phyloP scores from a whole-genome alignment of 2,329 filamentous ascomycete species.

The Blastomyces percursus region DNA sequence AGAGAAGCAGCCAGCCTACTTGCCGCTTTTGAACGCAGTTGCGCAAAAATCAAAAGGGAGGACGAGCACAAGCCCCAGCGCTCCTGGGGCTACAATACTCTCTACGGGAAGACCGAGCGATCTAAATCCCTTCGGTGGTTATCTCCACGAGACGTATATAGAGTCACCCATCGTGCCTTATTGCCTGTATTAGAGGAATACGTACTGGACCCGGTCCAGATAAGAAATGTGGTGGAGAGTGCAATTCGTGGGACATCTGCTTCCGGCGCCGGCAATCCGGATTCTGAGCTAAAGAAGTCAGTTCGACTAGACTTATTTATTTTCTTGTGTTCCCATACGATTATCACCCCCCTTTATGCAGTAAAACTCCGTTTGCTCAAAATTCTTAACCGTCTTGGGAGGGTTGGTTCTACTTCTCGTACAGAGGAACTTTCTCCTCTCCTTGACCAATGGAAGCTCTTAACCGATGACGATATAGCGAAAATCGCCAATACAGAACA shows the following conservation, averaged over 20 bases:
- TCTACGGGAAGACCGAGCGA: conserved; percentile 52
- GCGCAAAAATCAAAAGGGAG: conserved; percentile 38
- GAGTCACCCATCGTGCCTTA: conserved; percentile 56
- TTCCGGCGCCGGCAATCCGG: conserved; percentile 23
- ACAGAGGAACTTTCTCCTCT: conserved; percentile 66
- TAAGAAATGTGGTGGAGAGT: conserved; percentile 53
- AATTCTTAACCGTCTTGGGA: conserved; percentile 59
- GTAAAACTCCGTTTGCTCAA: conserved; percentile 64
- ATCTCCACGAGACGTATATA: conserved; percentile 45
- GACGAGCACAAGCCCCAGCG: conserved; percentile 20
- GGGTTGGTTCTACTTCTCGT: conserved; percentile 60
- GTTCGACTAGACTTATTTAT: conserved; percentile 54
- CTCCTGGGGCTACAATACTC: conserved; percentile 50
- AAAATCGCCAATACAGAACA: conserved; percentile 41
- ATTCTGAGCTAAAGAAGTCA: conserved; percentile 49
- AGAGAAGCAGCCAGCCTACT: conserved; percentile 61
- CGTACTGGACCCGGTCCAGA: conserved; percentile 62
- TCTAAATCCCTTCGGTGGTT: conserved; percentile 47
- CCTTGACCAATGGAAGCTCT: conserved; percentile 55
- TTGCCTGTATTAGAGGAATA: conserved; percentile 74
- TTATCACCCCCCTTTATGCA: conserved; percentile 54
- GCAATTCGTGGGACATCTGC: conserved; percentile 44
- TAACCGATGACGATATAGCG: conserved; percentile 43
- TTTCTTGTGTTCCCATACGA: conserved; percentile 63
- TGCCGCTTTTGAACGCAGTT: conserved; percentile 43